phyloP scores from a whole-genome alignment of 2,329 filamentous ascomycete species.

The Ophiostoma piceae region DNA sequence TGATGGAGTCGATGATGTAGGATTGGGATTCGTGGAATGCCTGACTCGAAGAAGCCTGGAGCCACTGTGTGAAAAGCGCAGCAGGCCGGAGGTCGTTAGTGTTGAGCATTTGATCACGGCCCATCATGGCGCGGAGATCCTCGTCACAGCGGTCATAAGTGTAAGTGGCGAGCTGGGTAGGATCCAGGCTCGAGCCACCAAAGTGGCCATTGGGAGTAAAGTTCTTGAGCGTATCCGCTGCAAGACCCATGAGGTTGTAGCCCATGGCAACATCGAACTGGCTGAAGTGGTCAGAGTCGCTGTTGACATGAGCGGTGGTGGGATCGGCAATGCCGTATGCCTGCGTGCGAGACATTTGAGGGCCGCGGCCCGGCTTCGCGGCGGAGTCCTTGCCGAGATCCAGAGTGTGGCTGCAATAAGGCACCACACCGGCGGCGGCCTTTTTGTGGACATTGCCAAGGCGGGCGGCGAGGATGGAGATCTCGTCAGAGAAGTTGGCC shows the following conservation, averaged over 20 bases:
- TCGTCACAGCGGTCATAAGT: conserved; percentile 5
- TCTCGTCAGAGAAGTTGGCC: conserved; percentile 10
- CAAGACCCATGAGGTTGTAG: neutral
- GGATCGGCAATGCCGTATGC: neutral
- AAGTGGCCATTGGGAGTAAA: neutral
- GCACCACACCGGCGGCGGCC: conserved; percentile 14
- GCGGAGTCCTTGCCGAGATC: conserved; percentile 1
- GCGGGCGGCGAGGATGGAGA: neutral
- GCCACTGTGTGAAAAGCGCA: neutral
- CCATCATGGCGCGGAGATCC: neutral
- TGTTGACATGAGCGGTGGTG: neutral
- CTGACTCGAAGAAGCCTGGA: neutral
- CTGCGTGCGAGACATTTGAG: neutral
- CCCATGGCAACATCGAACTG: conserved; percentile 16
- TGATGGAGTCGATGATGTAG: neutral
- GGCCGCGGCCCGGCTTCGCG: too few relatives aligned
- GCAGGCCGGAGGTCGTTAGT: neutral
- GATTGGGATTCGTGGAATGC: neutral
- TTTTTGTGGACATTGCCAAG: neutral
- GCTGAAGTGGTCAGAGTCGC: neutral
- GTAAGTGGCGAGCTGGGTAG: neutral
- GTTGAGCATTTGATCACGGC: neutral
- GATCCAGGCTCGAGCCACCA: neutral
- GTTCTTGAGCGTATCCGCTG: neutral
- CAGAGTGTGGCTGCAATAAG: conserved; percentile 9